Conservation (phyloP, 495 filamentous ascomycete species). For the Thozetella sp. region DNA sequence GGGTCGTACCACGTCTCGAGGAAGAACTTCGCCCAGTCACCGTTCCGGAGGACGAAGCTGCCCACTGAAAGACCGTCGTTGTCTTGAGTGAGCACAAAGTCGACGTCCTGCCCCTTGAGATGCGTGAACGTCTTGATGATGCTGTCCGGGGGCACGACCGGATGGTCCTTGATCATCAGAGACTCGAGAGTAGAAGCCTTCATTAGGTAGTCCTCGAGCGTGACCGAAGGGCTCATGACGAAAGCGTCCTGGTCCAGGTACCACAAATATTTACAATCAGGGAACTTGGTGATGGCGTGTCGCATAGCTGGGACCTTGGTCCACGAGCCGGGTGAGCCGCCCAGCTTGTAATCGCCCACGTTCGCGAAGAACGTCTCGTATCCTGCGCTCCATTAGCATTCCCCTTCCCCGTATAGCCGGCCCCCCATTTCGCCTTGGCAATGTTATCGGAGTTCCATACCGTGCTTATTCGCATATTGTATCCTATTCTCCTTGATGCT, state of each 20-base stretch:
- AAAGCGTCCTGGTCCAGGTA: slow-evolving; percentile 80
- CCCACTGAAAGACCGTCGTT: slow-evolving; percentile 72
- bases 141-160: slow-evolving; percentile 92
- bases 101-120: slow-evolving; percentile 73
- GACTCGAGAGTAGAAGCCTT: slow-evolving; percentile 64
- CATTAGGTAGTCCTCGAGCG: slow-evolving; percentile 74
- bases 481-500: slow-evolving; percentile 80
- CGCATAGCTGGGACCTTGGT: slow-evolving; percentile 80
- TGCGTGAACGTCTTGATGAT: slow-evolving; percentile 94
- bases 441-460: slow-evolving; percentile 53
- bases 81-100: slow-evolving; percentile 86
- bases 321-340: slow-evolving; percentile 71
- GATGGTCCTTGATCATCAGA: slow-evolving; percentile 81
- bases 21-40: slow-evolving; percentile 91
- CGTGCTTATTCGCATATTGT: slow-evolving; percentile 86
- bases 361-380: slow-evolving; percentile 86
- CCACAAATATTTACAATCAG: slow-evolving; percentile 79
- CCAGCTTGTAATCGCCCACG: slow-evolving; percentile 74
- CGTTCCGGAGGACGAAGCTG: slow-evolving; percentile 79
- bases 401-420: not conserved
- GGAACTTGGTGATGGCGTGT: slow-evolving; percentile 81
- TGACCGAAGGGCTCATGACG: slow-evolving; percentile 80
- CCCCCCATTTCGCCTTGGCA: not conserved
- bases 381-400: slow-evolving; percentile 48
- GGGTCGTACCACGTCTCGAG: slow-evolving; percentile 97